These are phyloP conservation scores for Trichosanthes truncata DNA, from an alignment of 306 rosid species.

Conservation along the genomic window DNA sequence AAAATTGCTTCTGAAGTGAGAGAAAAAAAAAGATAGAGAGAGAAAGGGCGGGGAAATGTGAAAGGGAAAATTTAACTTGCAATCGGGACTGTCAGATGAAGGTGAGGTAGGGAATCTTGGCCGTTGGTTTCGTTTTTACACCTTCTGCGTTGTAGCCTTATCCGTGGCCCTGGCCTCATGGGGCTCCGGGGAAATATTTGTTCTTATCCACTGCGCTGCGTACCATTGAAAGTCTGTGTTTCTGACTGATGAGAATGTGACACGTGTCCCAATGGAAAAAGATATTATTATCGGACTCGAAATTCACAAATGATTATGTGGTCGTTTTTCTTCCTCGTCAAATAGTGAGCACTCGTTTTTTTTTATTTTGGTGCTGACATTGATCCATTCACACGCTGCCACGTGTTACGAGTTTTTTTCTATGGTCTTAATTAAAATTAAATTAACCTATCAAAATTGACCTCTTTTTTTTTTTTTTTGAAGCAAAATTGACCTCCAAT, in stretches of 20 bases:
- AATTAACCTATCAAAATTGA: not conserved
- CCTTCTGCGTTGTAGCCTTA: not conserved
- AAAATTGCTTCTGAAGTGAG: not conserved
- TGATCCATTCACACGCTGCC: not conserved
- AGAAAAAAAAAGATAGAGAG: not conserved
- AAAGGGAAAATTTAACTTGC: slow-evolving; percentile 15
- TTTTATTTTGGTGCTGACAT: not conserved
- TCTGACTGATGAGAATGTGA: not conserved
- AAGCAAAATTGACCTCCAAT: too few relatives aligned
- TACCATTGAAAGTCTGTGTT: not conserved
- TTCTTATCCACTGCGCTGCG: not conserved
- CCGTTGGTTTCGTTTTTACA: slow-evolving; percentile 17
- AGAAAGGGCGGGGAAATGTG: slow-evolving; percentile 9
- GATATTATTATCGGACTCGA: not conserved
- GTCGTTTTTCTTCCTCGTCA: not conserved
- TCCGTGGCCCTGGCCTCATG: slow-evolving; percentile 8
- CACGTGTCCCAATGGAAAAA: not conserved
- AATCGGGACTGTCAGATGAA: slow-evolving; percentile 40
- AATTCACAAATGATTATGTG: not conserved
- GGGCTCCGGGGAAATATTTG: not conserved
- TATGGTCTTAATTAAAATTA: not conserved
- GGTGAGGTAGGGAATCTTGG: slow-evolving; percentile 14
- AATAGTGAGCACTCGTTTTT: not conserved
- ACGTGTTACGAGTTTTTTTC: not conserved
- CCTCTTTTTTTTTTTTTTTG: too few relatives aligned